Percentiles rank a stretch among this genome's conserved stretches.
Evolutionary conservation across 345 rosid genomes (phyloP).

Genomic region (Murraya paniculata): DNA sequence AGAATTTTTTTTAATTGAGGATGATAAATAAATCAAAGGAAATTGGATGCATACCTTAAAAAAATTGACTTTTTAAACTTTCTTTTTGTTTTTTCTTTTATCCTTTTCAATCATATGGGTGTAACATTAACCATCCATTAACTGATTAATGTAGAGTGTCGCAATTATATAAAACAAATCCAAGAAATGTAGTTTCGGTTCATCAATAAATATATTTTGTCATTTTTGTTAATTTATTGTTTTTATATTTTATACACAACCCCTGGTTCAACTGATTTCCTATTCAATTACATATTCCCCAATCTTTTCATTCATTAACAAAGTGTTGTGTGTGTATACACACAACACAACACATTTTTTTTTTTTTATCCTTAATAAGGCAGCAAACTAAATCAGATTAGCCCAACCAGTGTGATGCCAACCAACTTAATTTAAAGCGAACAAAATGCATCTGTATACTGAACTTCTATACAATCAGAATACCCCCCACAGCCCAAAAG

Average conservation of each 20-base stretch:
- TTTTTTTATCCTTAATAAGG: background rate
- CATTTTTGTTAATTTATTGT: background rate
- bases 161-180: background rate
- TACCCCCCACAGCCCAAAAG: background rate
- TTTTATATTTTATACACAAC: background rate
- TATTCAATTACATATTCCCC: background rate
- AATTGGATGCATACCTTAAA: background rate
- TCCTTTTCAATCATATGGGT: background rate
- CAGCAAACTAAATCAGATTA: background rate
- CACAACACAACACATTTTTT: too few species aligned
- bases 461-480: background rate
- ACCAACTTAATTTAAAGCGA: background rate
- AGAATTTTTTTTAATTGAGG: background rate
- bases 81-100: background rate
- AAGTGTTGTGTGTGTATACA: background rate
- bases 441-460: background rate
- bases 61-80: background rate
- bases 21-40: background rate
- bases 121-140: background rate
- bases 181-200: background rate
- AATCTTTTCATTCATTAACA: background rate
- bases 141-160: background rate
- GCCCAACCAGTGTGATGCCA: background rate
- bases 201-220: background rate
- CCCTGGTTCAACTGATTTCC: background rate